Evolutionary conservation across 1,284 basidiomycete species (phyloP).

Genomic region (Mycena citricolor): DNA sequence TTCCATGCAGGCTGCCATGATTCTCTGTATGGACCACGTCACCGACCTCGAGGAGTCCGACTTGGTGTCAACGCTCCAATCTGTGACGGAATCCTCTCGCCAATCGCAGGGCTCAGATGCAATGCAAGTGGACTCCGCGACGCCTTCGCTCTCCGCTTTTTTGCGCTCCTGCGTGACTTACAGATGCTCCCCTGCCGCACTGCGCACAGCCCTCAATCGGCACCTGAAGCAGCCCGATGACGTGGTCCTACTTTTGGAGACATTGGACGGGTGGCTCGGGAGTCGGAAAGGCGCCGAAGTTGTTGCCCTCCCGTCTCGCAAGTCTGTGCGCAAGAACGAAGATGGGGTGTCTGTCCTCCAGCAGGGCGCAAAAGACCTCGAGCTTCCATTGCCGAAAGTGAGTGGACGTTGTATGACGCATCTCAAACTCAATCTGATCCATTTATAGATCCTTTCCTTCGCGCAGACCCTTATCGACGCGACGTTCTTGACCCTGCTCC

Average conservation of each 20-base stretch:
- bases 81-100: conserved; percentile 39
- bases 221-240: conserved; percentile 55
- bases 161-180: conserved; percentile 53
- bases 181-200: conserved; percentile 46
- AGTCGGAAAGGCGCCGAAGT: conserved; percentile 34
- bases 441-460: conserved; percentile 54
- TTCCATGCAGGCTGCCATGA: conserved; percentile 48
- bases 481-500: conserved; percentile 62
- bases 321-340: conserved; percentile 35
- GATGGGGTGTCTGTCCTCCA: conserved; percentile 42
- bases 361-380: conserved; percentile 18
- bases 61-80: conserved; percentile 50
- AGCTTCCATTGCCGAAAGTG: conserved; percentile 51
- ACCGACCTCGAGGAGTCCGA: conserved; percentile 63
- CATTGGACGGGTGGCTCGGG: conserved; percentile 57
- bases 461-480: conserved; percentile 66
- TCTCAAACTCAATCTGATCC: neutral
- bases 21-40: conserved; percentile 40
- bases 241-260: conserved; percentile 47
- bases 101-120: conserved; percentile 33
- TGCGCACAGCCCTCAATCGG: conserved; percentile 57
- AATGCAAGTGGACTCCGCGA: conserved; percentile 57
- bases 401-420: conserved; percentile 15
- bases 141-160: conserved; percentile 49
- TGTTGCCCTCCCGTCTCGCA: conserved; percentile 36